Base-by-base conservation (phyloP, 2,329 filamentous ascomycete genomes). In the Plenodomus lindquistii region DNA sequence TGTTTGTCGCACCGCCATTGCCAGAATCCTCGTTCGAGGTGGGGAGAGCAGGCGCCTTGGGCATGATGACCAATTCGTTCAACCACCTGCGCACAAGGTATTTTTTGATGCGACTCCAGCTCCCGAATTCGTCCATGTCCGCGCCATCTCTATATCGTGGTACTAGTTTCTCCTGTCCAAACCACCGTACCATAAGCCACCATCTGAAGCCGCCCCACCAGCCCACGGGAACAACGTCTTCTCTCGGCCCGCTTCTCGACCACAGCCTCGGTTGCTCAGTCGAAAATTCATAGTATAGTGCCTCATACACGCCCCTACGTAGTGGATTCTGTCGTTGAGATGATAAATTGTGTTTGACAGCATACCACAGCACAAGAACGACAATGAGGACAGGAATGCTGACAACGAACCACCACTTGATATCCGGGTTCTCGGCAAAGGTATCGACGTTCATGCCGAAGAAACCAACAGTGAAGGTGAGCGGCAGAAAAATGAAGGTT, bases 401-500 rank as follows among this genome's bases (percentile, higher is more conserved):
- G 5, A 71, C 54, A 36, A 81, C 71, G 60, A 81, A 80, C 55
- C 77, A 81, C 40, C 58, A 46, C 40, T 69, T 57, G 19, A 59
- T 20, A 13, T 50, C 37, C 34, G 60, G 48, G 43, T 60, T 45
- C 20, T 54, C 36, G 21, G 40, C 40, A 46, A 81, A 79, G 1
- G 71, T 70, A 50, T 75, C 70, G 15, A 81, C 78, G 55, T 81
- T 81, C 78, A 81, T 80, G 36, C 77, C 77, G 52, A 78, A 79
- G 60, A 79, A 76, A 10, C 74, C 74, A 3, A 70, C 71, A 13
- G 79, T 72, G 52, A 80, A 81, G 1, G 78, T 81, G 9, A 81
- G 63, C 0, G 79, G 82, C 66, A 89, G 85, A 63, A 90, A 78
- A 68, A 93, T 92, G 67, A 92, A 89, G 42, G 87, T 88, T 15